phyloP scores from a whole-genome alignment of 129 eudicot species.

The Artemisia argyi region DNA sequence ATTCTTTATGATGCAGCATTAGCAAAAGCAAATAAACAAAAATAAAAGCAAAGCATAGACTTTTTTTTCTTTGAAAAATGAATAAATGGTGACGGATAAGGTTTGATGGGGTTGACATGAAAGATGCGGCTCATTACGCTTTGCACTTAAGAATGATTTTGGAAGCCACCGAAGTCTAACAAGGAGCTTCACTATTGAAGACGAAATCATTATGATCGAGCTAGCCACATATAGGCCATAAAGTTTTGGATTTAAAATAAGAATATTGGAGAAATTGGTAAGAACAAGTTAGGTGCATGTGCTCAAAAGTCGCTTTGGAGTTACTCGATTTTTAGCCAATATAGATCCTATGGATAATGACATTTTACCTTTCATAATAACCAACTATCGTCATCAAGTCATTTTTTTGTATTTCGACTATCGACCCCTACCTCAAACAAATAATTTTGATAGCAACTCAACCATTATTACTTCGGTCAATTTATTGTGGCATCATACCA shows the following conservation, averaged over 20 bases:
- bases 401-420: not conserved
- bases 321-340: slow-evolving; percentile 18
- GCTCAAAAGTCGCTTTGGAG: slow-evolving; percentile 18
- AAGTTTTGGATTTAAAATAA: not conserved
- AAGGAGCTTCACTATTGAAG: too few species aligned
- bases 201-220: too few species aligned
- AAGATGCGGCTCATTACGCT: too few species aligned
- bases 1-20: too few species aligned
- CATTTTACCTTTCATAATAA: slow-evolving; percentile 22
- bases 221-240: too few species aligned
- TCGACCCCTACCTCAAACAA: slow-evolving; percentile 26
- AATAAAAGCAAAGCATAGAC: too few species aligned
- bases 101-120: too few species aligned
- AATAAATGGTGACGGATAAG: too few species aligned
- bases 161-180: too few species aligned
- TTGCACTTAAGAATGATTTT: too few species aligned
- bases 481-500: not conserved
- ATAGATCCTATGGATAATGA: slow-evolving; percentile 7
- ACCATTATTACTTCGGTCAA: not conserved
- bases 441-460: slow-evolving; percentile 19
- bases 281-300: slow-evolving; percentile 2
- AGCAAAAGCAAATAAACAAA: too few species aligned
- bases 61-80: too few species aligned
- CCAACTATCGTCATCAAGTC: slow-evolving; percentile 17
- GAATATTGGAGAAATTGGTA: not conserved